Base-by-base conservation (phyloP, 1,284 basidiomycete genomes). In the Microbotryum scabiosae region DNA sequence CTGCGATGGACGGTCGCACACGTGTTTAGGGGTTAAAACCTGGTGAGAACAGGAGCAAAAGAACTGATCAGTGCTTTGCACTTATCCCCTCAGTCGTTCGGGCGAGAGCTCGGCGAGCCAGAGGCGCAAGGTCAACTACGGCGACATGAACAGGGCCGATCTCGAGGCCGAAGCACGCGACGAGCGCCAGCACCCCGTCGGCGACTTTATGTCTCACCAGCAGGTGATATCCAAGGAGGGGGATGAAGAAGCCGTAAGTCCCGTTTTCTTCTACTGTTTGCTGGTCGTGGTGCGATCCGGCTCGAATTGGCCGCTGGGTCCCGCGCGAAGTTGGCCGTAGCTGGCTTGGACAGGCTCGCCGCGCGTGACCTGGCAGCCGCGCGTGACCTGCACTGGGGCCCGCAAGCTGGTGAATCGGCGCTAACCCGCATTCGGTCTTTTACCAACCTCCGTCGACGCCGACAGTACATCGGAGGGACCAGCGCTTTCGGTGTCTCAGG, bases 151-250 rank as follows among this genome's bases (percentile, higher is more conserved):
- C 25, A 51, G 51, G 21, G 25, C 9, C 5, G 63, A 62, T 10
- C 56, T 65, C 25, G 55, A 65, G 52, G 36, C 30, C 5, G 63
- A 52, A 4, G 60, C 57, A 10, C 16, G n/a, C 20, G 63, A 62
- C 36, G 57, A 65, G 25, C 54, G 59, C 30, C 54, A 62, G 23
- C 54, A 48, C 6, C 63, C 63, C 21, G 26, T 65, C 30, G 60
- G 63, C 2, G 57, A 55, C 4, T 57, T 56, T 26, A 54, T 62
- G 44, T 57, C 57, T 3, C 57, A 62, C 20, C 41, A 50, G 9
- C 57, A 54, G 7, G 60, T 57, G n/a, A 59, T 59, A 26, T 56
- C 52, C 4, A 51, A 47, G 20, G 60, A 62, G 14, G 60, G 60
- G 16, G 46, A 56, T 1, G 63, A 54, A 26, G 63, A 62, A 51